Evolutionary conservation across 805 yeast species (phyloP).

Genomic region (Ogataea populi-albae): DNA sequence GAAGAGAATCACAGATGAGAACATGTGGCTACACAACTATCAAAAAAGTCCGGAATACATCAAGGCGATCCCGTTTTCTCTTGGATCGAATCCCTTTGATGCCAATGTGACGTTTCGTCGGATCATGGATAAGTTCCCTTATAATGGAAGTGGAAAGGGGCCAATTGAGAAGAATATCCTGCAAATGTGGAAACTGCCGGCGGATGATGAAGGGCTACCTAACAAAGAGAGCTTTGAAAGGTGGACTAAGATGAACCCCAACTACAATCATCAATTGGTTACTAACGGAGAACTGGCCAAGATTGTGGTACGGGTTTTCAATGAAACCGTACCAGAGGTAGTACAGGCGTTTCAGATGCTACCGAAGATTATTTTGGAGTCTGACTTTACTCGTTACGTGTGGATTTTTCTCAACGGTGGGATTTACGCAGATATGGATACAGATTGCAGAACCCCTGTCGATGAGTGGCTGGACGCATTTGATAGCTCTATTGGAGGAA

Average conservation of each 20-base stretch:
- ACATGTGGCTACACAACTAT: constrained; percentile 9
- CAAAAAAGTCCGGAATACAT: constrained; percentile 8
- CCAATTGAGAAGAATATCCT: constrained; percentile 21
- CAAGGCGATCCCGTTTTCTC: constrained; percentile 5
- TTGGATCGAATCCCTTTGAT: constrained; percentile 17
- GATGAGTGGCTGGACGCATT: constrained; percentile 53
- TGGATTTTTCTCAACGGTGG: constrained; percentile 51
- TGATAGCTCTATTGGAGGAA: constrained; percentile 41
- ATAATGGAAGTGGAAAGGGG: constrained; percentile 1
- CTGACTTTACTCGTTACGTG: constrained; percentile 51
- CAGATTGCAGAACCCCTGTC: constrained; percentile 38
- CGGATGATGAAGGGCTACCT: constrained; percentile 13
- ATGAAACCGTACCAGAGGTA: constrained; percentile 40
- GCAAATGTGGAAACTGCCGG: constrained; percentile 21
- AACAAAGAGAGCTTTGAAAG: constrained; percentile 6
- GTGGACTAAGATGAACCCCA: constrained; percentile 18
- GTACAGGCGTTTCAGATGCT: constrained; percentile 42
- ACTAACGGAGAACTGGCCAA: constrained; percentile 11
- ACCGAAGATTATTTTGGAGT: constrained; percentile 44
- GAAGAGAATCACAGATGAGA: constrained; percentile 3
- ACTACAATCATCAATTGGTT: constrained; percentile 13
- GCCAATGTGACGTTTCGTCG: constrained; percentile 10
- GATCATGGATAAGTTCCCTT: constrained; percentile 9
- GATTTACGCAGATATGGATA: constrained; percentile 52
- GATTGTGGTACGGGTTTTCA: constrained; percentile 12